Evolutionary conservation across 495 filamentous ascomycete species (phyloP).

Genomic region (Penicillium alfredii): DNA sequence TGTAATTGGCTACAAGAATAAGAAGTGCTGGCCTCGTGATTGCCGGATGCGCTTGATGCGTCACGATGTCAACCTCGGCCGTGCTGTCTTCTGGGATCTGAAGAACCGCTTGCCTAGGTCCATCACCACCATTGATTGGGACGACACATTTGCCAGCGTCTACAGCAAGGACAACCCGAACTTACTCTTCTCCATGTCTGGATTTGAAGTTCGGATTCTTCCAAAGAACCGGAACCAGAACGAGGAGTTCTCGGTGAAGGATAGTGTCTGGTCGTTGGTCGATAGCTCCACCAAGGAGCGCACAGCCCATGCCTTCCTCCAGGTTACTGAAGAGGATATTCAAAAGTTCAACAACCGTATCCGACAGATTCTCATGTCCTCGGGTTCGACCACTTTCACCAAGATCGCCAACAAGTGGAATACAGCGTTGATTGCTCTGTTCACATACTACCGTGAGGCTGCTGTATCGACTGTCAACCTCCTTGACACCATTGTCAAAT

Average conservation of each 20-base stretch:
- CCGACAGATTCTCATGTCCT: slow-evolving; percentile 98
- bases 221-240: slow-evolving; percentile 94
- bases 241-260: slow-evolving; percentile 95
- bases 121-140: slow-evolving; percentile 97
- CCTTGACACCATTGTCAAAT: slow-evolving; percentile 98
- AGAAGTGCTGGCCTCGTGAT: slow-evolving; percentile 99
- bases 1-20: slow-evolving; percentile 97
- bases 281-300: slow-evolving; percentile 95
- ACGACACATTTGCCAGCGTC: slow-evolving; percentile 97
- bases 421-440: slow-evolving; percentile 94
- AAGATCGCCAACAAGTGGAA: slow-evolving; percentile 99
- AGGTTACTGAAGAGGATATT: slow-evolving; percentile 97
- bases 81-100: slow-evolving; percentile 98
- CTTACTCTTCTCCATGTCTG: slow-evolving; percentile 94
- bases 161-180: slow-evolving; percentile 99
- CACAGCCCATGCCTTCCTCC: slow-evolving; percentile 95
- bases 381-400: slow-evolving; percentile 97
- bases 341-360: slow-evolving; percentile 99
- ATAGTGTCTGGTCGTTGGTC: slow-evolving; percentile 95
- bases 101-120: slow-evolving; percentile 95
- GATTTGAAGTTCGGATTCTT: slow-evolving; percentile 95
- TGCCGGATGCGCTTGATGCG: slow-evolving; percentile 98
- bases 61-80: slow-evolving; percentile 96
- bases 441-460: slow-evolving; percentile 98
- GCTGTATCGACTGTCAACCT: slow-evolving; percentile 95